Evolutionary conservation across 2,329 filamentous ascomycete species (phyloP).

Genomic region (Microdochium bolleyi): DNA sequence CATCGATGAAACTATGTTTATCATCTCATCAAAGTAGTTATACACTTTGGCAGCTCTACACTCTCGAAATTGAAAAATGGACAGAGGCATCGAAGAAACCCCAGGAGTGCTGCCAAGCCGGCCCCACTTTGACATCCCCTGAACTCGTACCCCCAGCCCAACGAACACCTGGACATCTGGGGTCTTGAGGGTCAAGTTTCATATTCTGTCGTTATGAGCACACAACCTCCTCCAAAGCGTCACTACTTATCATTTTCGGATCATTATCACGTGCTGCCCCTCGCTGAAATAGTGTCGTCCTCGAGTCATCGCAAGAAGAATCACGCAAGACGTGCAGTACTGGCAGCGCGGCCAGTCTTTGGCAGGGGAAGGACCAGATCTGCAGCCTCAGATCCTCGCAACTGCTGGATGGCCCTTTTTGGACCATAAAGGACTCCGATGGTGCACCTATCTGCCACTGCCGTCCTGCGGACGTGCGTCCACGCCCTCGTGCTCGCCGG

Average conservation of each 20-base stretch:
- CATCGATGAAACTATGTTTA: no score
- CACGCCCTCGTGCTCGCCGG: slow-evolving; percentile 12
- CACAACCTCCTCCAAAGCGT: not conserved
- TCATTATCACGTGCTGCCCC: no score
- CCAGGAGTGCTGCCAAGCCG: not conserved
- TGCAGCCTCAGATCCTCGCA: not conserved
- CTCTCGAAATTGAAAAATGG: no score
- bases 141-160: not conserved
- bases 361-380: no score
- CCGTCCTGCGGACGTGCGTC: not conserved
- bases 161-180: not conserved
- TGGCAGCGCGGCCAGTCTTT: no score
- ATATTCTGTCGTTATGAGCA: not conserved
- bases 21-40: no score
- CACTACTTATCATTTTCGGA: not conserved
- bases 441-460: not conserved
- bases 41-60: no score
- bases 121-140: not conserved
- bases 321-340: no score
- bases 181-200: not conserved
- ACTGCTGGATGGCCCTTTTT: not conserved
- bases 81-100: no score
- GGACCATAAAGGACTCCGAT: not conserved
- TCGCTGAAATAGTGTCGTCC: no score
- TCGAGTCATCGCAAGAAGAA: no score